These are phyloP conservation scores for Geotrichum ghanense DNA, from an alignment of 805 yeast species.

Conservation along the genomic window DNA sequence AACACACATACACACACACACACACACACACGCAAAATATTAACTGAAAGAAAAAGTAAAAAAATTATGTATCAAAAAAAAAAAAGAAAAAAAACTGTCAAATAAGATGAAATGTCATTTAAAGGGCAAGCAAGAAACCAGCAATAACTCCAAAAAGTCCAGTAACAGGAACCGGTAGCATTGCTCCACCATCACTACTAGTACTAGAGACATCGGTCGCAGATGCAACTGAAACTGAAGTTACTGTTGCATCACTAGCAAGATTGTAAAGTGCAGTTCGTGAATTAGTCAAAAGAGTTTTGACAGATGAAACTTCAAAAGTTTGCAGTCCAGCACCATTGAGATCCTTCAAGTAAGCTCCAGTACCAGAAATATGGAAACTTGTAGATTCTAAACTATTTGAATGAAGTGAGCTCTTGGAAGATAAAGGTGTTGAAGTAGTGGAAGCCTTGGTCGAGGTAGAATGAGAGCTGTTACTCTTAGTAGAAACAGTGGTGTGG, in stretches of 20 bases:
- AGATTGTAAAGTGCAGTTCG: not conserved
- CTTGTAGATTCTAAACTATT: not conserved
- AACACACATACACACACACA: too few species aligned
- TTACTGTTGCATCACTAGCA: not conserved
- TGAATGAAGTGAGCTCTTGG: not conserved
- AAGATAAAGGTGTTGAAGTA: not conserved
- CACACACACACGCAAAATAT: too few species aligned
- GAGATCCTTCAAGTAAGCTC: not conserved
- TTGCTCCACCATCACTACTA: too few species aligned
- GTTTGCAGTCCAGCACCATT: conserved; percentile 1
- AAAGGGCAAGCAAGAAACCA: too few species aligned
- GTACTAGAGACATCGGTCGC: not conserved
- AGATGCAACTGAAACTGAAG: not conserved
- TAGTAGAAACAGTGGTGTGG: not conserved
- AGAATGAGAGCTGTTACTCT: not conserved
- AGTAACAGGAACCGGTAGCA: too few species aligned
- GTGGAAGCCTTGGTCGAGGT: not conserved
- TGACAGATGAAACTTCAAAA: not conserved
- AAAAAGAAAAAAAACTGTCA: too few species aligned
- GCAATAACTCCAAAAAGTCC: too few species aligned
- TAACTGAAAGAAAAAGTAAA: too few species aligned
- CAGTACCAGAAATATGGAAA: not conserved
- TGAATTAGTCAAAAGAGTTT: not conserved
- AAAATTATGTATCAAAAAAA: too few species aligned
- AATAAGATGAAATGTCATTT: too few species aligned